phyloP scores from a whole-genome alignment of 2,329 filamentous ascomycete genomes.

The Diaporthe vaccinii region DNA sequence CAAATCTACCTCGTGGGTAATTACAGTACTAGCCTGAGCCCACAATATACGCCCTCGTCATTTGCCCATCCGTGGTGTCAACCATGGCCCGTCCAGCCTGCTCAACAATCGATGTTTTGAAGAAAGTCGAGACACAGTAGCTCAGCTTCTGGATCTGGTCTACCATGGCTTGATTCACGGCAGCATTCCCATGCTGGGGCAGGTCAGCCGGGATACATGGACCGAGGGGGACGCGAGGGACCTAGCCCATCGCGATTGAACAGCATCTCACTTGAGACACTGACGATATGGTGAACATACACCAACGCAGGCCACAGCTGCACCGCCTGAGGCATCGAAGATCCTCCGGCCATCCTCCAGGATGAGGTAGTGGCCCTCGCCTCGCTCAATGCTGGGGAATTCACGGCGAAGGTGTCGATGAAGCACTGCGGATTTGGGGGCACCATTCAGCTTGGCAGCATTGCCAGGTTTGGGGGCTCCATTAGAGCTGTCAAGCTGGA shows the following conservation, averaged over 20 bases:
- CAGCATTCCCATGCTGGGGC: slow-evolving; percentile 53
- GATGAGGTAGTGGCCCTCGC: slow-evolving; percentile 55
- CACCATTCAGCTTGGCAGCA: neutral
- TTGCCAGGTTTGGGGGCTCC: neutral
- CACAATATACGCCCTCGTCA: slow-evolving; percentile 55
- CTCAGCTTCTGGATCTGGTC: slow-evolving; percentile 56
- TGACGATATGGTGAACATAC: slow-evolving; percentile 20
- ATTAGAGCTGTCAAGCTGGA: slow-evolving; percentile 13
- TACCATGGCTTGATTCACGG: slow-evolving; percentile 56
- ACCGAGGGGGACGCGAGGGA: neutral
- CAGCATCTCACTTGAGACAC: slow-evolving; percentile 49
- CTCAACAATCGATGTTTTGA: slow-evolving; percentile 56
- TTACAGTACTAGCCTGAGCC: slow-evolving; percentile 50
- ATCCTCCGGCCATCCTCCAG: slow-evolving; percentile 57
- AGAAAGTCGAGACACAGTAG: slow-evolving; percentile 60
- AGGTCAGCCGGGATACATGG: slow-evolving; percentile 7
- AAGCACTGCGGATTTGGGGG: slow-evolving; percentile 52
- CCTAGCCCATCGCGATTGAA: slow-evolving; percentile 40
- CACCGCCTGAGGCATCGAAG: slow-evolving; percentile 61
- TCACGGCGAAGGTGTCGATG: slow-evolving; percentile 53
- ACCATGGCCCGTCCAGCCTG: slow-evolving; percentile 55
- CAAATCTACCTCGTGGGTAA: slow-evolving; percentile 61
- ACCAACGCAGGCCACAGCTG: slow-evolving; percentile 62
- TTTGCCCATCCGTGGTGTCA: slow-evolving; percentile 53
- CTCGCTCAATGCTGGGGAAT: slow-evolving; percentile 51